Conservation (phyloP, 139 green algal species). For the Klebsormidium nitens region DNA sequence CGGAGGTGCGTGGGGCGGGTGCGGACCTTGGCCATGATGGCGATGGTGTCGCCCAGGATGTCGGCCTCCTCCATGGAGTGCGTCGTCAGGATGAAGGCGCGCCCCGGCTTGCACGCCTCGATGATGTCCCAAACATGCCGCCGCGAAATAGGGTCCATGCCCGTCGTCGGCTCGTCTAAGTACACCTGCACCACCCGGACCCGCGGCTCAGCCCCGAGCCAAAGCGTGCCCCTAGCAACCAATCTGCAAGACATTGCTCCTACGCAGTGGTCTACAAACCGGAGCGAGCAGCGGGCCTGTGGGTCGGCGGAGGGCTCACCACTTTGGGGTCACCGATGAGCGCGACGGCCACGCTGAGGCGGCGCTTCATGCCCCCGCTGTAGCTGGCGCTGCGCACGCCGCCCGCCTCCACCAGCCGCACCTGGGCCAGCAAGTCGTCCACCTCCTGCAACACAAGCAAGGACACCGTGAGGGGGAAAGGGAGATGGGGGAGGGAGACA, state of each 20-base stretch:
- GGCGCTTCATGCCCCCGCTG: conserved; percentile 47
- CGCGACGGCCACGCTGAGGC: conserved; percentile 63
- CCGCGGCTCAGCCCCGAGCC: too few relatives aligned
- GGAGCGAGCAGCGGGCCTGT: too few relatives aligned
- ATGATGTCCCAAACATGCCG: conserved; percentile 40
- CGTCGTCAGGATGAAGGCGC: conserved; percentile 49
- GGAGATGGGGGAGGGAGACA: too few relatives aligned
- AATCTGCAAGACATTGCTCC: too few relatives aligned
- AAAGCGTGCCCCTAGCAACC: too few relatives aligned
- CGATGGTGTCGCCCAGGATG: conserved; percentile 51
- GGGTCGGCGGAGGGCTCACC: too few relatives aligned
- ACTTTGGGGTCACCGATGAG: conserved; percentile 83
- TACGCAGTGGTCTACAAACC: too few relatives aligned
- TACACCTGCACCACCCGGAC: too few relatives aligned
- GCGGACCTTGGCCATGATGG: conserved; percentile 49
- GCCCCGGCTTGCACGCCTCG: conserved; percentile 15
- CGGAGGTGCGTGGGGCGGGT: too few relatives aligned
- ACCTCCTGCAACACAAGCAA: too few relatives aligned
- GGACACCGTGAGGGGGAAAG: too few relatives aligned
- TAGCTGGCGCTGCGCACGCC: conserved; percentile 35
- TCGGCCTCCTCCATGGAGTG: conserved; percentile 58
- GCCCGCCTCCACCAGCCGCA: conserved; percentile 23
- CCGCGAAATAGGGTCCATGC: conserved; percentile 83
- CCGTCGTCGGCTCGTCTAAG: conserved; percentile 59
- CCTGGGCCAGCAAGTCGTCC: conserved; percentile 22